Conservation (phyloP, 208 protist genomes). For the Naegleria fowleri region DNA sequence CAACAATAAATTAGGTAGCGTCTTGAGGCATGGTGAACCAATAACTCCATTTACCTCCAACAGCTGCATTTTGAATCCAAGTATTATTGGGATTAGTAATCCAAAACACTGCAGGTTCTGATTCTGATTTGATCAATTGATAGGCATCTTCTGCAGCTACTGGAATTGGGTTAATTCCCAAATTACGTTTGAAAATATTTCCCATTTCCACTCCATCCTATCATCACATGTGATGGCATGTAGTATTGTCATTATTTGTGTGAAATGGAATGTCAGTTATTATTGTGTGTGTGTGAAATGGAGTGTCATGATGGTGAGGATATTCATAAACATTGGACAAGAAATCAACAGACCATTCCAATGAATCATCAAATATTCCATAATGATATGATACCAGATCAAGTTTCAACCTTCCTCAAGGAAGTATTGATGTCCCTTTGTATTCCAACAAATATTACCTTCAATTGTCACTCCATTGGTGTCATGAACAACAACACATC, state of each 20-base stretch:
- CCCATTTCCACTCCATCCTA: background rate
- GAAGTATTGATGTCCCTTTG: background rate
- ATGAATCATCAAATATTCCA: too few relatives aligned
- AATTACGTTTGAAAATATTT: background rate
- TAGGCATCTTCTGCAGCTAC: background rate
- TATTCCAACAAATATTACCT: background rate
- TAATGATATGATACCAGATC: too few relatives aligned
- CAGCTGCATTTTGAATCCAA: background rate
- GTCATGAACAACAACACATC: background rate
- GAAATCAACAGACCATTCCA: too few relatives aligned
- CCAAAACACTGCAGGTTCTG: background rate
- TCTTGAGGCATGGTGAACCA: background rate
- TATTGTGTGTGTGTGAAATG: too few relatives aligned
- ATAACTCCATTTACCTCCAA: background rate
- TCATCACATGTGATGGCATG: too few relatives aligned
- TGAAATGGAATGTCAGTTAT: too few relatives aligned
- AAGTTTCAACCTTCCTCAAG: background rate
- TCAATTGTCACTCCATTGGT: background rate
- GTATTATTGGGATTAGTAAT: slow-evolving; percentile 2
- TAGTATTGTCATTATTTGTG: too few relatives aligned
- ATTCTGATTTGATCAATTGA: background rate
- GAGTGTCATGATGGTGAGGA: too few relatives aligned
- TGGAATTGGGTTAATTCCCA: background rate
- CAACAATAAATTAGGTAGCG: background rate
- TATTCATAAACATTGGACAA: too few relatives aligned